These are phyloP conservation scores for Diaporthe sp. DNA, from an alignment of 2,329 filamentous ascomycete species.

Conservation along the genomic window DNA sequence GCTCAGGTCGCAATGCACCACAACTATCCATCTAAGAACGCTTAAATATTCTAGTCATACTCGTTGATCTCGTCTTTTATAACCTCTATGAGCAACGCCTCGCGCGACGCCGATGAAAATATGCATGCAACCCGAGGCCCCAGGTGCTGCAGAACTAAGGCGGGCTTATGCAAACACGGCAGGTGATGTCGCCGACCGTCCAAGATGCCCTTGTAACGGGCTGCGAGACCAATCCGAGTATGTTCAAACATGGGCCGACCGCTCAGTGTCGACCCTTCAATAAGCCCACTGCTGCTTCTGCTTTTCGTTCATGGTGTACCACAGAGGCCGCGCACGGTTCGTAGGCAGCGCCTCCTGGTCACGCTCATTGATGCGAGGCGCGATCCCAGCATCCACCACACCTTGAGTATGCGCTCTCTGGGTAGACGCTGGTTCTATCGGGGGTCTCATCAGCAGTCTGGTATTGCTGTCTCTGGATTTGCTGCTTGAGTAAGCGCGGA, in stretches of 20 bases:
- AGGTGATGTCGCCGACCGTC: background rate
- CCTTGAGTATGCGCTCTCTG: background rate
- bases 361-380: background rate
- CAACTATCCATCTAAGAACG: background rate
- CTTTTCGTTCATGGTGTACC: background rate
- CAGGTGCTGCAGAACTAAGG: background rate
- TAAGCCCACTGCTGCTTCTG: background rate
- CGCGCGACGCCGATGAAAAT: background rate
- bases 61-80: constrained; percentile 10
- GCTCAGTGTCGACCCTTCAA: constrained; percentile 18
- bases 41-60: background rate
- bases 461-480: background rate
- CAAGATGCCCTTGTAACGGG: constrained; percentile 13
- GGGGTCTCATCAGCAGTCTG: background rate
- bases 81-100: constrained; percentile 24
- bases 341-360: background rate
- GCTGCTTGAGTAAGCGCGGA: background rate
- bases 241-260: constrained; percentile 5
- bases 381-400: background rate
- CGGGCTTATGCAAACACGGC: background rate
- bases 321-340: background rate
- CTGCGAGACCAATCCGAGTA: background rate
- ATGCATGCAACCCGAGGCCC: background rate
- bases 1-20: constrained; percentile 5
- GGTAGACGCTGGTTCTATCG: background rate